Evolutionary conservation across 1,284 basidiomycete species (phyloP), one percentile per base, ranked within the genome.

Genomic region (Bjerkandera adusta): DNA sequence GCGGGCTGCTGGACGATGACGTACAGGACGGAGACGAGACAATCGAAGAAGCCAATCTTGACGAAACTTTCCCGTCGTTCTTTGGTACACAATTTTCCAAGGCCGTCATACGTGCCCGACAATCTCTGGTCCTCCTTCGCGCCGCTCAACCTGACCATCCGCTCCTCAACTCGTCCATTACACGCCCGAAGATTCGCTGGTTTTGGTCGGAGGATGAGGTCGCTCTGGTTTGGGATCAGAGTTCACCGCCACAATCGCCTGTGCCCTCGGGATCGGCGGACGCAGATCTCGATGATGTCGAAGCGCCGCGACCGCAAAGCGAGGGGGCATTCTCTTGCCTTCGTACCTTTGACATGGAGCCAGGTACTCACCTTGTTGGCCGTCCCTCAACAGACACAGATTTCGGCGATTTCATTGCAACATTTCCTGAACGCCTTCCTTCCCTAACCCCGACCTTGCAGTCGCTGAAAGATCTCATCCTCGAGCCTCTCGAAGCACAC

Each of bases 291-390:
- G 24, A 13, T 8, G 5, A 11, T 26, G 22, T n/a, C 36, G 22
- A 20, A 25, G 8, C 34, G 35, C 35, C 15, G 15, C 12, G 11
- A 8, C n/a, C 35, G 5, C 36, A n/a, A 6, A 7, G 36, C 32
- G n/a, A 43, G 29, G 52, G 53, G 3, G 69, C 70, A 18, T 58
- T 88, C 13, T 56, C 61, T 4, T 67, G 68, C 1, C 82, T 90
- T 57, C 62, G 59, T 5, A 48, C 83, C 3, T 91, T 85, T 52
- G 83, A 89, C 55, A 65, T 83, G 20, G 76, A 82, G 49, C 88
- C 88, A 10, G 83, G 81, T 1, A 47, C 65, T 4, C 65, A 68
- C 39, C 43, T 66, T 12, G 55, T 16, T 20, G 34, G 5, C 13
- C 16, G 12, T 10, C 6, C 16, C 15, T 20, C 62, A 62, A 30